These are phyloP conservation scores for Nakaseomyces kungkrabaensis DNA, from an alignment of 1,139 yeast species.

Conservation along the genomic window DNA sequence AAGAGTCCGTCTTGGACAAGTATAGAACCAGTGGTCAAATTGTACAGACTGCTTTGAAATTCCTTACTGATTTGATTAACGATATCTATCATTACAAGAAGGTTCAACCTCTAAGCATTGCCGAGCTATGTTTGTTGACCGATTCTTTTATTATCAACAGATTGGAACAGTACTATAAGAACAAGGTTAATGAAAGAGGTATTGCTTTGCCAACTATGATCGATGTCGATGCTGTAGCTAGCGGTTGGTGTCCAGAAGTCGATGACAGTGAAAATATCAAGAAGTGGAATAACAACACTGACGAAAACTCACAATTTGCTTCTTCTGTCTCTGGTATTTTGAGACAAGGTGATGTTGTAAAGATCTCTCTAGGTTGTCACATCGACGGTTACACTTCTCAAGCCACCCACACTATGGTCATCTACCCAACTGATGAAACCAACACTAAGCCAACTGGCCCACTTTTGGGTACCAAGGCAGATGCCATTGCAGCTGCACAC, in stretches of 20 bases:
- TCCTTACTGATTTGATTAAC: constrained; percentile 57
- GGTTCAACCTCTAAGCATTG: constrained; percentile 43
- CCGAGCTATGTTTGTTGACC: constrained; percentile 73
- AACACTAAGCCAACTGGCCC: constrained; percentile 57
- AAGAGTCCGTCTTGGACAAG: constrained; percentile 57
- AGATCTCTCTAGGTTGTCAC: constrained; percentile 77
- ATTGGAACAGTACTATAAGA: constrained; percentile 45
- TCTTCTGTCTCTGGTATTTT: constrained; percentile 37
- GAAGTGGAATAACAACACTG: constrained; percentile 21
- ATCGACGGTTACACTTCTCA: constrained; percentile 91
- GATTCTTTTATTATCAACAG: constrained; percentile 61
- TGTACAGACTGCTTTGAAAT: constrained; percentile 73
- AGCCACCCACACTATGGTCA: constrained; percentile 76
- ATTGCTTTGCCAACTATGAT: constrained; percentile 85
- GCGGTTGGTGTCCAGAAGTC: constrained; percentile 80
- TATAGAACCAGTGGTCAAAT: constrained; percentile 87
- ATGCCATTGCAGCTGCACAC: constrained; percentile 80
- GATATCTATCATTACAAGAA: constrained; percentile 48
- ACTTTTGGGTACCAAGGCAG: constrained; percentile 74
- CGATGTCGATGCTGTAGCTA: constrained; percentile 68
- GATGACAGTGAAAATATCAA: constrained; percentile 42
- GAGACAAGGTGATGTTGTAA: constrained; percentile 74
- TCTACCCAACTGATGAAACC: constrained; percentile 48
- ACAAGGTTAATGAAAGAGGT: constrained; percentile 65
- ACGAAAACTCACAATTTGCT: constrained; percentile 12